phyloP scores from a whole-genome alignment of 192 early-diverging fungal genomes.

The Rhizophagus clarus region DNA sequence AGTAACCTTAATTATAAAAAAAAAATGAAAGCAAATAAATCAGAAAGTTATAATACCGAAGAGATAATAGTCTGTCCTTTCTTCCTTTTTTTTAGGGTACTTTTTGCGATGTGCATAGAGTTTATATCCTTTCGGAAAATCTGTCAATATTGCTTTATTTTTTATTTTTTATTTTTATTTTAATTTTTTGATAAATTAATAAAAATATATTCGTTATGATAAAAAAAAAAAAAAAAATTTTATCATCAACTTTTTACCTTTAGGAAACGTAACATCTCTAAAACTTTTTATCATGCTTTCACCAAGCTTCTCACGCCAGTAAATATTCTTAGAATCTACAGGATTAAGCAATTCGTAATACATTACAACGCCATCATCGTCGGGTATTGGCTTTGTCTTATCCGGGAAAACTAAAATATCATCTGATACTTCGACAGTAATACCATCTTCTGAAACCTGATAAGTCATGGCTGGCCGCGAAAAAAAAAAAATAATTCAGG shows the following conservation, averaged over 20 bases:
- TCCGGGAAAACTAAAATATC: not conserved
- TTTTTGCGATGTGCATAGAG: constrained; percentile 8
- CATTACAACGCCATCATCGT: not conserved
- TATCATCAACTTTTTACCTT: not conserved
- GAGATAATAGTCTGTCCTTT: not conserved
- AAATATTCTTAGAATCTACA: not conserved
- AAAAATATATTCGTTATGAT: not conserved
- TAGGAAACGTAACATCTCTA: not conserved
- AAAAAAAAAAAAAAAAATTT: not conserved
- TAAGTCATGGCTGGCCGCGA: not conserved
- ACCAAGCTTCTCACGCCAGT: not conserved
- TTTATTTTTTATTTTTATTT: no score
- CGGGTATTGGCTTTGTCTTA: not conserved
- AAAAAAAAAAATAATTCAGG: not conserved
- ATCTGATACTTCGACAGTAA: not conserved
- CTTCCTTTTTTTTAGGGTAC: not conserved
- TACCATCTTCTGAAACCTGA: not conserved
- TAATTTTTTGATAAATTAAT: not conserved
- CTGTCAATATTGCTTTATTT: not conserved
- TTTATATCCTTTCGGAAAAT: constrained; percentile 3
- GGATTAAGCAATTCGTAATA: not conserved
- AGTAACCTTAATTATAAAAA: not conserved
- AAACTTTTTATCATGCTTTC: not conserved
- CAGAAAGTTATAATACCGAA: not conserved
- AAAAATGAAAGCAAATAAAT: not conserved